Conservation (phyloP, 345 rosid genomes). For the Hypericum perforatum region DNA sequence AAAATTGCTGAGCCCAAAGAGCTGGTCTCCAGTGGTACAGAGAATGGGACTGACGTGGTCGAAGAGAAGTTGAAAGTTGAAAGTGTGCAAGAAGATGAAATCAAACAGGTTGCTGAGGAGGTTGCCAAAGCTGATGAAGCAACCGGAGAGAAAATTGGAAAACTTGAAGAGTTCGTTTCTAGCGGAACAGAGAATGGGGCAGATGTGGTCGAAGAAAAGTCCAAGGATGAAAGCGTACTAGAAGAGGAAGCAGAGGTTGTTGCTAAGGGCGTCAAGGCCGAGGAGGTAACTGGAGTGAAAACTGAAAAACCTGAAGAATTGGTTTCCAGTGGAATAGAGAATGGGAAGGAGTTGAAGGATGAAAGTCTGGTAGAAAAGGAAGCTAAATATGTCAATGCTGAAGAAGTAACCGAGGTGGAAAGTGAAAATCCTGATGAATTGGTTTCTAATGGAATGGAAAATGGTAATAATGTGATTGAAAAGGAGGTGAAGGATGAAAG, state of each 20-base stretch:
- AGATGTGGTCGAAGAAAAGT: neutral
- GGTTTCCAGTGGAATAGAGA: neutral
- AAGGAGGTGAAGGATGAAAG: neutral
- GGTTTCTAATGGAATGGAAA: neutral
- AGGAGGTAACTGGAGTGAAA: too few relatives aligned
- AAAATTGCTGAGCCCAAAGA: neutral
- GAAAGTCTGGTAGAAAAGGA: neutral
- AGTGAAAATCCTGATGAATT: constrained; percentile 6
- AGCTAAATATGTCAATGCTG: constrained; percentile 1
- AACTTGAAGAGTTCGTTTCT: too few relatives aligned
- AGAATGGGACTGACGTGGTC: neutral
- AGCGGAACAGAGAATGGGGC: neutral
- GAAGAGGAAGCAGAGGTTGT: constrained; percentile 4
- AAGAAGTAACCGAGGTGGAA: constrained; percentile 7
- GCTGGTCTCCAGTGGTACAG: too few relatives aligned
- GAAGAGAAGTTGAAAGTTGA: neutral
- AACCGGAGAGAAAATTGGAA: too few relatives aligned
- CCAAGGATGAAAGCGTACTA: neutral
- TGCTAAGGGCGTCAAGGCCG: too few relatives aligned
- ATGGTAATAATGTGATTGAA: neutral
- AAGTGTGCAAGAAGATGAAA: neutral
- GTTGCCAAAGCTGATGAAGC: neutral
- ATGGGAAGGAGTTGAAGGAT: neutral
- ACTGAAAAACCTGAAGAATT: too few relatives aligned
- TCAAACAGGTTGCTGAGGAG: constrained; percentile 6